phyloP scores from a whole-genome alignment of 805 yeast genomes.

The Kockiozyma suomiensis region DNA sequence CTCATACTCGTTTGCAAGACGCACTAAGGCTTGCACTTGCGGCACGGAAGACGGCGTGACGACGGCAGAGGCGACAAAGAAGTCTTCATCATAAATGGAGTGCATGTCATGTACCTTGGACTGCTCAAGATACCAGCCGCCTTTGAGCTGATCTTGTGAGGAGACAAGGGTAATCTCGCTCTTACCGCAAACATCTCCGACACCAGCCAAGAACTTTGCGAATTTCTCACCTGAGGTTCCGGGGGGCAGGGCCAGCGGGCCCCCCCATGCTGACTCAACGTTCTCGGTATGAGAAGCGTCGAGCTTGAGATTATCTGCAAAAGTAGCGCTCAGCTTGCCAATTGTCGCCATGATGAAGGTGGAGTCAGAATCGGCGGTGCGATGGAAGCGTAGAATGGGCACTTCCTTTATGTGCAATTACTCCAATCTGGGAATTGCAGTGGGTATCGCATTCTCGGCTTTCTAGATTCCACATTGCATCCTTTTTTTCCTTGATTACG shows the following conservation, averaged over 20 bases:
- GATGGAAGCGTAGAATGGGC: too few relatives aligned
- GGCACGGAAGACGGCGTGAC: conserved; percentile 6
- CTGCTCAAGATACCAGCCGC: conserved; percentile 11
- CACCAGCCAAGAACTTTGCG: neutral
- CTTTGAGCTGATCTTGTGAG: conserved; percentile 1
- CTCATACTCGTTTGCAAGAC: conserved; percentile 2
- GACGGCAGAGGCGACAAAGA: conserved; percentile 14
- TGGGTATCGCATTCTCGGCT: too few relatives aligned
- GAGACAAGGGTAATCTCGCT: neutral
- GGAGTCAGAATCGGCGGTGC: too few relatives aligned
- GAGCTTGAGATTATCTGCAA: conserved; percentile 1
- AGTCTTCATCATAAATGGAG: conserved; percentile 2
- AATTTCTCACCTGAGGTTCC: neutral
- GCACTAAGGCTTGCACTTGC: conserved; percentile 7
- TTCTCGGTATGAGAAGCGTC: conserved; percentile 1
- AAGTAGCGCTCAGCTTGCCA: neutral
- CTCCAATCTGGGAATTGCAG: too few relatives aligned
- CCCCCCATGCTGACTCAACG: neutral
- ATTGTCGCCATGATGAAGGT: conserved; percentile 4
- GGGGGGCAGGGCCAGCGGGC: conserved; percentile 7
- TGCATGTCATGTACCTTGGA: conserved; percentile 16
- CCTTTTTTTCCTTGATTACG: too few relatives aligned
- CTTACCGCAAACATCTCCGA: neutral
- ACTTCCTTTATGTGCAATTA: too few relatives aligned
- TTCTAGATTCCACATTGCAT: too few relatives aligned